These are phyloP conservation scores for Ramalina peruviana DNA, from an alignment of 495 filamentous ascomycete genomes.

Conservation along the genomic window DNA sequence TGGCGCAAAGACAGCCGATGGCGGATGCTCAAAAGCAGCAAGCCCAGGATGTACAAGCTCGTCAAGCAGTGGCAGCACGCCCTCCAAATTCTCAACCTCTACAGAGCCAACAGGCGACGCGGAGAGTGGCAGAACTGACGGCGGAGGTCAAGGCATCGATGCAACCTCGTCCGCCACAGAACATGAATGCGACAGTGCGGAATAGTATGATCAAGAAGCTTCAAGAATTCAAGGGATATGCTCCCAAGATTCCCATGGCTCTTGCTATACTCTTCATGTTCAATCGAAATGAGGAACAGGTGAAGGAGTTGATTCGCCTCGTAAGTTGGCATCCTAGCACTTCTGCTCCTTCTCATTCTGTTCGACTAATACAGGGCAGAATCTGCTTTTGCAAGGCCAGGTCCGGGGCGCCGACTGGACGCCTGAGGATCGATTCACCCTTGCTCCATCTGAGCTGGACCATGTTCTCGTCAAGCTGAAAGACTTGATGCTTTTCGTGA, in stretches of 20 bases:
- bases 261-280: conserved; percentile 27
- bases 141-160: conserved; percentile 26
- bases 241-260: conserved; percentile 10
- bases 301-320: conserved; percentile 31
- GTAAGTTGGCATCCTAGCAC: conserved; percentile 16
- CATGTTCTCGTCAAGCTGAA: conserved; percentile 32
- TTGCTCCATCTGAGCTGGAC: conserved; percentile 42
- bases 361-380: conserved; percentile 27
- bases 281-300: conserved; percentile 28
- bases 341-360: neutral
- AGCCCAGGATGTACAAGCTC: conserved; percentile 15
- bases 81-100: no score
- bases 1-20: conserved; percentile 16
- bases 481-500: conserved; percentile 29
- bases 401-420: conserved; percentile 34
- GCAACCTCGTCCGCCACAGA: conserved; percentile 18
- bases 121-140: conserved; percentile 25
- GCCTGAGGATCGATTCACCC: conserved; percentile 42
- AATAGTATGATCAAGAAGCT: conserved; percentile 34
- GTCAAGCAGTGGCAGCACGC: conserved; percentile 15
- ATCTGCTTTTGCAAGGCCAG: conserved; percentile 43
- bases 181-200: conserved; percentile 31
- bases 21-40: conserved; percentile 5
- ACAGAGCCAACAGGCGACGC: neutral
- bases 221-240: conserved; percentile 15